These are phyloP conservation scores for Dimocarpus longan DNA, from an alignment of 345 rosid genomes.

Conservation along the genomic window DNA sequence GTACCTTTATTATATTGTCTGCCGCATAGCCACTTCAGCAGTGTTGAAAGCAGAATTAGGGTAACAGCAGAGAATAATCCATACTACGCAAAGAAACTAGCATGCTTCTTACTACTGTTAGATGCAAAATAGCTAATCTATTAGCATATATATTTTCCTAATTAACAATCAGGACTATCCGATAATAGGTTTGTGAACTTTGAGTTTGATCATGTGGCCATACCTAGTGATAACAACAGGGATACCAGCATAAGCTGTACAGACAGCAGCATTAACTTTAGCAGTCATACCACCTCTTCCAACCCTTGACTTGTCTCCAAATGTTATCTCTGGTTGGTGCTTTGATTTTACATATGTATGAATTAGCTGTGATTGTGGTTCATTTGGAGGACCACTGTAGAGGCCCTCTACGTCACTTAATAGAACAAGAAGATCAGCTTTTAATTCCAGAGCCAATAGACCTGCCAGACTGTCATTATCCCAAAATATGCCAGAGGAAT, in stretches of 20 bases:
- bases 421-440: constrained; percentile 93
- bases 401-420: constrained; percentile 99
- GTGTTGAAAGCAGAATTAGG: constrained; percentile 8
- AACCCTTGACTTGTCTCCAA: constrained; percentile 96
- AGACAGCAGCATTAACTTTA: constrained; percentile 93
- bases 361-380: constrained; percentile 85
- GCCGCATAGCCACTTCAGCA: constrained; percentile 50
- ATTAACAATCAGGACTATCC: not conserved
- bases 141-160: not conserved
- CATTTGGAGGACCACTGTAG: constrained; percentile 96
- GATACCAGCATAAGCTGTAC: constrained; percentile 83
- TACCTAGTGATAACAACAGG: constrained; percentile 98
- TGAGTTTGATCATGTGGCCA: constrained; percentile 22
- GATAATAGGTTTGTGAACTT: not conserved
- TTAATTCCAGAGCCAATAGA: constrained; percentile 82
- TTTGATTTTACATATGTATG: constrained; percentile 76
- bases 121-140: not conserved
- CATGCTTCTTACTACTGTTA: constrained; percentile 5
- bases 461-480: constrained; percentile 99
- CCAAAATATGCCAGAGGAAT: constrained; percentile 98
- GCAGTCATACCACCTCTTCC: constrained; percentile 99
- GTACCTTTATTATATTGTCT: constrained; percentile 50
- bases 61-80: not conserved
- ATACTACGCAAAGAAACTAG: not conserved
- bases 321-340: constrained; percentile 86